These are phyloP conservation scores for Hansenula sp. DNA, from an alignment of 1,139 yeast species.

Conservation along the genomic window DNA sequence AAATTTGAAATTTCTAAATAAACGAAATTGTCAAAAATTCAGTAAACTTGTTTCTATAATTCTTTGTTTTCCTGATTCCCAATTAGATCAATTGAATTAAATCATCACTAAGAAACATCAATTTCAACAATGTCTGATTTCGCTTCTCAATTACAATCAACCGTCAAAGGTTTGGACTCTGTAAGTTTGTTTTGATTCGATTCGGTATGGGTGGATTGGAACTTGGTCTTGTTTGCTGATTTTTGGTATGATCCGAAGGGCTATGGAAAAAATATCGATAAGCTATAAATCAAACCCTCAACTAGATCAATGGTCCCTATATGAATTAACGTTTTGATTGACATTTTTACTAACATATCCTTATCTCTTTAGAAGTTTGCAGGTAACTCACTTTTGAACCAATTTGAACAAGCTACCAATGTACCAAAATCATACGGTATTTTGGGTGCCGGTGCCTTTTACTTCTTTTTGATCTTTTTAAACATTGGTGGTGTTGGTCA, in stretches of 20 bases:
- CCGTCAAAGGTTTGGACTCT: constrained; percentile 21
- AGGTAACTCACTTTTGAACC: constrained; percentile 52
- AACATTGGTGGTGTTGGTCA: constrained; percentile 95
- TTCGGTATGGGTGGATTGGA: background rate
- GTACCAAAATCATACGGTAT: constrained; percentile 89
- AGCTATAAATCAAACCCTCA: too few relatives aligned
- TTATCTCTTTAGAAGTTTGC: constrained; percentile 34
- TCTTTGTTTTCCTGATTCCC: background rate
- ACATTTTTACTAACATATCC: constrained; percentile 4
- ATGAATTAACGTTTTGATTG: too few relatives aligned
- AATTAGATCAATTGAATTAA: background rate
- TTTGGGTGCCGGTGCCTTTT: constrained; percentile 57
- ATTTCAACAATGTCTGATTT: constrained; percentile 20
- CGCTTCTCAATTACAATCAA: constrained; percentile 21
- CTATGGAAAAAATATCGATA: too few relatives aligned
- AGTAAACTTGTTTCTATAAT: too few relatives aligned
- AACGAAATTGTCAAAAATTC: too few relatives aligned
- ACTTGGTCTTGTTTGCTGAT: background rate
- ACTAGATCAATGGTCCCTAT: too few relatives aligned
- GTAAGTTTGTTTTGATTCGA: constrained; percentile 9
- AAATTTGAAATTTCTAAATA: background rate
- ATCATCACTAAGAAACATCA: too few relatives aligned
- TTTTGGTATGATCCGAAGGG: background rate
- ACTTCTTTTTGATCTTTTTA: constrained; percentile 74
- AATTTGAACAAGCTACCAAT: constrained; percentile 39